These are phyloP conservation scores for Selaginella moellendorffii DNA, from an alignment of 75 land plant genomes.

Conservation along the genomic window DNA sequence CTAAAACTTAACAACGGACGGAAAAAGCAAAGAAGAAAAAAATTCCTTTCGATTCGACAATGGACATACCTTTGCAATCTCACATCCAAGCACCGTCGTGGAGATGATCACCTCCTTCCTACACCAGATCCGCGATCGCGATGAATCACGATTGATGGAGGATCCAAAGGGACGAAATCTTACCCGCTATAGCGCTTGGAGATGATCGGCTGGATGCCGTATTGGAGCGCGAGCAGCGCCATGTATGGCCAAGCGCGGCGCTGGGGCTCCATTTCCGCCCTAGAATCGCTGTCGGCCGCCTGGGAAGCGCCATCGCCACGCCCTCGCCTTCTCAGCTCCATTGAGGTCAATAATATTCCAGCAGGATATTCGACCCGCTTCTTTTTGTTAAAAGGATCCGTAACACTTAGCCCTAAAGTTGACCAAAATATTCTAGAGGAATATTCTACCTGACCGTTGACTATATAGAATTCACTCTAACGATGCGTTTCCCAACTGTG, in stretches of 20 bases:
- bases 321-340: background rate
- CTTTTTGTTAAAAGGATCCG: no score
- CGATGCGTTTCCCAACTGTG: no score
- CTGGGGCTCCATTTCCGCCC: slow-evolving; percentile 4
- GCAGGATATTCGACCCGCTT: no score
- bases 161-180: background rate
- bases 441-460: no score
- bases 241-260: slow-evolving; percentile 43
- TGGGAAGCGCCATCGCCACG: background rate
- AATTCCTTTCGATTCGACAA: slow-evolving; percentile 11
- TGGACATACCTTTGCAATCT: slow-evolving; percentile 68
- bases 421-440: no score
- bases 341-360: no score
- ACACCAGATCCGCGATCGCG: no score
- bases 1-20: background rate
- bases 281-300: background rate
- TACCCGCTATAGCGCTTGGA: slow-evolving; percentile 87
- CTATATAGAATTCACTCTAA: no score
- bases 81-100: slow-evolving; percentile 76
- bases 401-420: no score
- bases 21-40: slow-evolving; percentile 1
- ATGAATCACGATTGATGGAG: background rate
- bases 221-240: slow-evolving; percentile 66
- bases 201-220: slow-evolving; percentile 86
- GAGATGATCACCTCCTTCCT: slow-evolving; percentile 85